Evolutionary conservation across 2,329 filamentous ascomycete genomes (phyloP), one percentile per base, ranked within the genome.

Genomic region (Chaetomium globosum): DNA sequence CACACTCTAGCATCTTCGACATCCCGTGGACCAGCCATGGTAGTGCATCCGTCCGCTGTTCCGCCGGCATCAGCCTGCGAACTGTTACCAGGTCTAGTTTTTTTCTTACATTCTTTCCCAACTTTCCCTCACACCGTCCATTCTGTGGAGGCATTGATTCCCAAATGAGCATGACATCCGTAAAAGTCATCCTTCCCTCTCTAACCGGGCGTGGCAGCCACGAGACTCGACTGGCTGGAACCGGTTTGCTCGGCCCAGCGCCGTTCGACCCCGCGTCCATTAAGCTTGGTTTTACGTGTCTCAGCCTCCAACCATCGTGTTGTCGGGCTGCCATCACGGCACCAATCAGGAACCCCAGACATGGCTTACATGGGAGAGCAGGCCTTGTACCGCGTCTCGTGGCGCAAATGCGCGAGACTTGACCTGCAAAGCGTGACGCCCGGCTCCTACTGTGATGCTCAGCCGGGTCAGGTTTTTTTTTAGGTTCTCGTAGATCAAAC

Each of bases 391-490:
- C 39, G 39, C 39, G 39, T 43, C 39, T 43, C 23, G 64, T 55
- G 55, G 56, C 64, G 59, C 49, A 57, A 53, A 51, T 65, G 64
- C 58, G 46, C 53, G 28, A 36, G 54, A 54, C 51, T 23, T 52
- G 46, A 43, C 57, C 43, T 61, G 54, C 13, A 54, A 28, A 46
- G 53, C 65, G 59, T 62, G 57, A 51, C 58, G 65, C 65, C 61
- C 61, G 54, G 61, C 58, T 58, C n/a, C 53, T 57, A 52, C 57
- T 61, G 30, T 55, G 23, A 36, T 46, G 8, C 30, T 30, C 52
- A 56, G 43, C 63, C 63, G 53, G 28, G 28, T n/a, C 52, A n/a
- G 28, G 8, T 21, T 21, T 52, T 12, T 36, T 16, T 39, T 39
- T 43, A 7, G 39, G 16, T 43, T 4, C 16, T 43, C 26, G 16